Evolutionary conservation across 208 protist species (phyloP), one percentile per base, ranked within the genome.

Genomic region (Porcisia hertigi): DNA sequence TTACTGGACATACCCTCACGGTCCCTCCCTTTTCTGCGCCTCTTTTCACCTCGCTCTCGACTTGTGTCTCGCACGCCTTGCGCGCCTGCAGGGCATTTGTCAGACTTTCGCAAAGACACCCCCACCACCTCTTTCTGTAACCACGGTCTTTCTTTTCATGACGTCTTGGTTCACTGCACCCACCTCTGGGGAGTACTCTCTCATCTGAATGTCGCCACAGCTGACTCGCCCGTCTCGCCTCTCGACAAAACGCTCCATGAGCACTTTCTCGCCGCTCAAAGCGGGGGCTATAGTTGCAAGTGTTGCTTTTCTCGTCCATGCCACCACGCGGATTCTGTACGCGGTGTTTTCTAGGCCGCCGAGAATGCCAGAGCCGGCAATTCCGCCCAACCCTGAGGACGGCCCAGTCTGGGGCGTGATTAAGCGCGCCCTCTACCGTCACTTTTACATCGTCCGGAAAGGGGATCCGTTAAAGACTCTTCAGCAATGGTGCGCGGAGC

Each of bases 391-490:
- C 54, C n/a, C 71, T 9, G 82, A 83, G 30, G 81, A 86, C 70
- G 69, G 80, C 23, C 59, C 75, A 34, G 34, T 91, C 12, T 70
- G 82, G 66, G 77, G 81, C 53, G 57, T 87, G 65, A 36, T 91
- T 39, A 87, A 88, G 77, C 87, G 87, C 1, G 74, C 79, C 45
- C 71, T 91, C 30, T 82, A 88, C 69, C 78, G 82, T 39, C 87
- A 91, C 78, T 88, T 88, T 41, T 91, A 88, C 69, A 80, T 87
- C 2, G 74, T 91, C 23, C 87, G 81, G 20, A 79, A 82, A 53
- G 84, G 72, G 8, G 84, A 87, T 43, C 85, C 81, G 20, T 75
- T 91, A 57, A 77, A 86, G 67, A 77, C 76, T 39, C 66, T 91
- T 63, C 75, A 88, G 55, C 49, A 71, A 52, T 91, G 84, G 87